Evolutionary conservation across 495 filamentous ascomycete genomes (phyloP).

Genomic region (Neurospora hispaniola): DNA sequence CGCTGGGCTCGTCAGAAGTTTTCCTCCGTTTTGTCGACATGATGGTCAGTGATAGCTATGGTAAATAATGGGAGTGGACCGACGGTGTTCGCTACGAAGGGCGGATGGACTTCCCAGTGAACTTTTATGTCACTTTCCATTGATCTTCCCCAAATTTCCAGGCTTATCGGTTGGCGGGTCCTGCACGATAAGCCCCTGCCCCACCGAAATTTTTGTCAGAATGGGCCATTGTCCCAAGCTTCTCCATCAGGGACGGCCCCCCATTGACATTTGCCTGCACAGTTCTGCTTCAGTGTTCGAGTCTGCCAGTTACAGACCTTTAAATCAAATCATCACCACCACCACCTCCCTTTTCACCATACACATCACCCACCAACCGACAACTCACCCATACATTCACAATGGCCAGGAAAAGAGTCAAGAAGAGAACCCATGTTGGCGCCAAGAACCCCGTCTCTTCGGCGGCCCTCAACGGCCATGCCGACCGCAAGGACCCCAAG

Average conservation of each 20-base stretch:
- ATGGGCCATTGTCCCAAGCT: not conserved
- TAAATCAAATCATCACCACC: not conserved
- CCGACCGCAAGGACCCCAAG: slow-evolving; percentile 59
- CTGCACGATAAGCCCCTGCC: slow-evolving; percentile 16
- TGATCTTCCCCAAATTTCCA: slow-evolving; percentile 1
- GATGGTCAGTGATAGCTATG: slow-evolving; percentile 1
- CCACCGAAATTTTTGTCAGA: slow-evolving; percentile 19
- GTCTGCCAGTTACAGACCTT: not conserved
- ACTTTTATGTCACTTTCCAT: slow-evolving; percentile 1
- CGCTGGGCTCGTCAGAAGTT: slow-evolving; percentile 5
- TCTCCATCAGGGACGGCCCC: not conserved
- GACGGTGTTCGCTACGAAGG: not conserved
- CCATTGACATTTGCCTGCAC: slow-evolving; percentile 1
- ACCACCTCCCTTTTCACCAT: not conserved
- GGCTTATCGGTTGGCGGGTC: slow-evolving; percentile 8
- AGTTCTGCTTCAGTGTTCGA: slow-evolving; percentile 1
- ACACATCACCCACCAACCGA: not conserved
- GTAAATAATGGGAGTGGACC: not conserved
- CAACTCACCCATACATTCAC: not conserved
- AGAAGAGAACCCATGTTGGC: slow-evolving; percentile 79
- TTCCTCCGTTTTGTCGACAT: slow-evolving; percentile 23
- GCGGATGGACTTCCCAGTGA: not conserved
- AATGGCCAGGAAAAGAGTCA: slow-evolving; percentile 76
- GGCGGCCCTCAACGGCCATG: slow-evolving; percentile 27
- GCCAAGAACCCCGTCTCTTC: slow-evolving; percentile 46